Conservation (phyloP, 805 yeast species). For the Torulaspora franciscae region DNA sequence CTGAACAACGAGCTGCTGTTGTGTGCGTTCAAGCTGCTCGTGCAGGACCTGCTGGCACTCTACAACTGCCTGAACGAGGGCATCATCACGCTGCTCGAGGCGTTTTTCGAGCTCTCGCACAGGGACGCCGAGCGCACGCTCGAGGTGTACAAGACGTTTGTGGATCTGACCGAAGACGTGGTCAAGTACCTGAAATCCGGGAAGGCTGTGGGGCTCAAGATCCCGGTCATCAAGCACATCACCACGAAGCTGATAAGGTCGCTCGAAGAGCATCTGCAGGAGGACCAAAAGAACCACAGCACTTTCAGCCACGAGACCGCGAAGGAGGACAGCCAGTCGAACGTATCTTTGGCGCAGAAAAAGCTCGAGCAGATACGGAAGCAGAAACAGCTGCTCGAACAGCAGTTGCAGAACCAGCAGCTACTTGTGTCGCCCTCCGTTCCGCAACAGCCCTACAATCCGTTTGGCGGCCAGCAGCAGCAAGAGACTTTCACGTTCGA, state of each 20-base stretch:
- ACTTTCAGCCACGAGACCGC: constrained; percentile 15
- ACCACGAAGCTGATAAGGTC: constrained; percentile 88
- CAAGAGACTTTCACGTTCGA: constrained; percentile 19
- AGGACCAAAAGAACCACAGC: constrained; percentile 55
- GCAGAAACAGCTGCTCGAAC: constrained; percentile 31
- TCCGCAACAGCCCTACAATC: constrained; percentile 33
- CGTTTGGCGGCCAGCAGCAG: constrained; percentile 27
- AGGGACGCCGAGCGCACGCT: constrained; percentile 83
- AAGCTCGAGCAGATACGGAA: constrained; percentile 35
- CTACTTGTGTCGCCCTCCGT: constrained; percentile 26
- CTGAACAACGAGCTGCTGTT: constrained; percentile 78
- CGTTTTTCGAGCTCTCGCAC: constrained; percentile 87
- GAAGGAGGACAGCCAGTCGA: constrained; percentile 13
- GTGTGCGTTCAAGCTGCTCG: constrained; percentile 80
- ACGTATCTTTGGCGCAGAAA: constrained; percentile 30
- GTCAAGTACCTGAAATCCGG: constrained; percentile 85
- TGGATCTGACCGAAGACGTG: constrained; percentile 78
- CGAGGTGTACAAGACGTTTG: constrained; percentile 77
- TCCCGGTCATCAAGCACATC: constrained; percentile 95
- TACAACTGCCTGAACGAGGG: constrained; percentile 94
- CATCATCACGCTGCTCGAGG: constrained; percentile 86
- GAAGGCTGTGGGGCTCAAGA: constrained; percentile 82
- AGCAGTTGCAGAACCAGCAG: constrained; percentile 33
- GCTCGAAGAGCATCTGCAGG: constrained; percentile 82
- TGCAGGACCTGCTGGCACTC: constrained; percentile 79